Evolutionary conservation across 106 monocot genomes (phyloP).

Genomic region (Vanilla planifolia): DNA sequence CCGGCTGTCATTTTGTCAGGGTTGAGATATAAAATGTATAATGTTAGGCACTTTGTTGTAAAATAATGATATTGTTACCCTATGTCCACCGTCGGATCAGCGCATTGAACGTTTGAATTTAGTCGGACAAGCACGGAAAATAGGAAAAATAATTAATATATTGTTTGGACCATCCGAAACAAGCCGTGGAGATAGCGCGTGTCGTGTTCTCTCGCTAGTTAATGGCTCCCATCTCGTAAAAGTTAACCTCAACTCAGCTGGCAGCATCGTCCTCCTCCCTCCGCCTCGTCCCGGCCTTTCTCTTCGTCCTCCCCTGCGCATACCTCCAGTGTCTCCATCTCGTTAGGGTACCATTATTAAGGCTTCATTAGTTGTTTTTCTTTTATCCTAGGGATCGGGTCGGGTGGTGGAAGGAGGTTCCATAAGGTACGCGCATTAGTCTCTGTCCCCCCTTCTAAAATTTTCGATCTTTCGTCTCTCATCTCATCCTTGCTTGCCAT

Average conservation of each 20-base stretch:
- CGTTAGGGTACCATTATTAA: not conserved
- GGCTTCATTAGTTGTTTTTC: too few species aligned
- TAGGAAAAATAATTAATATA: not conserved
- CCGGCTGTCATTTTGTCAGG: too few species aligned
- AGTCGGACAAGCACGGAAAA: not conserved
- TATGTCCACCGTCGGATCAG: too few species aligned
- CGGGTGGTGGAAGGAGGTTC: not conserved
- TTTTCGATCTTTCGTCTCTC: not conserved
- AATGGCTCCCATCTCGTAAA: not conserved
- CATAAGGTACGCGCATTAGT: slow-evolving; percentile 1
- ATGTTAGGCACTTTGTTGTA: too few species aligned
- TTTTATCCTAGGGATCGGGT: not conserved
- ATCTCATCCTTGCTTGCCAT: not conserved
- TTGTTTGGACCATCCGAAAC: too few species aligned
- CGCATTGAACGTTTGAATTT: not conserved
- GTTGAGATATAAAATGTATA: too few species aligned
- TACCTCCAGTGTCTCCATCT: too few species aligned
- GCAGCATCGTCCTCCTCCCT: not conserved
- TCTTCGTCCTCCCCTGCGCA: not conserved
- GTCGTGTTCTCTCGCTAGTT: not conserved
- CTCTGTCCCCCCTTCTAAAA: not conserved
- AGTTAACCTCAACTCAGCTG: not conserved
- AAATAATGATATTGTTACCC: too few species aligned
- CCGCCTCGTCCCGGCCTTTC: not conserved
- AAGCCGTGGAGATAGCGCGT: slow-evolving; percentile 7